These are phyloP conservation scores for Sporisorium graminicola DNA, from an alignment of 1,284 basidiomycete species.

Conservation along the genomic window DNA sequence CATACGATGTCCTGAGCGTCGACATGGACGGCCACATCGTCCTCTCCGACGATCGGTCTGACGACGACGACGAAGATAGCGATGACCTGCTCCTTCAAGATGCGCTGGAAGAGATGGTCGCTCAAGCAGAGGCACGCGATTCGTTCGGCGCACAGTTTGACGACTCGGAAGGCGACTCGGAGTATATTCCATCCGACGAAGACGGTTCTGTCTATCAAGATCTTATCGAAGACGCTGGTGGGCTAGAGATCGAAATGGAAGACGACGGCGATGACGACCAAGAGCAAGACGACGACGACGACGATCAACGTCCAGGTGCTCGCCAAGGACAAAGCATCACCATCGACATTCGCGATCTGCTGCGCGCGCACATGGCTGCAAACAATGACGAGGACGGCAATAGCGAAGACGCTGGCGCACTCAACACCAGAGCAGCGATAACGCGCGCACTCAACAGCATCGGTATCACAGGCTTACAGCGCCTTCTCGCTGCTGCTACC, in stretches of 20 bases:
- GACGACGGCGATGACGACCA: slow-evolving; percentile 40
- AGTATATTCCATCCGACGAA: slow-evolving; percentile 33
- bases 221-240: slow-evolving; percentile 35
- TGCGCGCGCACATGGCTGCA: slow-evolving; percentile 39
- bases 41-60: slow-evolving; percentile 24
- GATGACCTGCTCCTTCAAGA: slow-evolving; percentile 48
- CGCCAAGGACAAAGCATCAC: slow-evolving; percentile 37
- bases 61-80: slow-evolving; percentile 44
- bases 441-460: slow-evolving; percentile 48
- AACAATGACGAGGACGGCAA: slow-evolving; percentile 15
- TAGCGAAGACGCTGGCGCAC: slow-evolving; percentile 15
- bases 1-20: slow-evolving; percentile 26
- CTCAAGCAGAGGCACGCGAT: slow-evolving; percentile 38
- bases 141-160: slow-evolving; percentile 31
- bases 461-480: slow-evolving; percentile 49
- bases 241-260: slow-evolving; percentile 40
- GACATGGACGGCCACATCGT: slow-evolving; percentile 24
- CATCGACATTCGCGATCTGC: slow-evolving; percentile 50
- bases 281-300: slow-evolving; percentile 22
- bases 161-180: slow-evolving; percentile 44
- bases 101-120: slow-evolving; percentile 43
- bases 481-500: slow-evolving; percentile 49
- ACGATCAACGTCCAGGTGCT: slow-evolving; percentile 15
- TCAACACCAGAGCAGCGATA: slow-evolving; percentile 34
- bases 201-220: slow-evolving; percentile 34